Percentiles rank a stretch among this genome's conserved stretches.
phyloP scores from a whole-genome alignment of 495 filamentous ascomycete genomes.

The Aspergillus conjunctus region DNA sequence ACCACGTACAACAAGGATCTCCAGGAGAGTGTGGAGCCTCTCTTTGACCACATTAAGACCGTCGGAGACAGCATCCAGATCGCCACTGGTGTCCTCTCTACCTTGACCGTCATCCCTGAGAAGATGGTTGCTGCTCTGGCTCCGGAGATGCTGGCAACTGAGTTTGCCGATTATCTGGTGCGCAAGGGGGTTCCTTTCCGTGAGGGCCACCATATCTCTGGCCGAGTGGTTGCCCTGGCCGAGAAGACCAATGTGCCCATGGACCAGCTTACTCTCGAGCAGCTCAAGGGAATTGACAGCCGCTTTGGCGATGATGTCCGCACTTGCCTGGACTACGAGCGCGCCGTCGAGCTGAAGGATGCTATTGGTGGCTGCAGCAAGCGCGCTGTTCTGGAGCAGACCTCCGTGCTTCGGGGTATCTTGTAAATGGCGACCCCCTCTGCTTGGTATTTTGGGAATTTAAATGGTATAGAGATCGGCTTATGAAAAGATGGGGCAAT shows the following conservation, averaged over 20 bases:
- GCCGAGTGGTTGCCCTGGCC: slow-evolving; percentile 71
- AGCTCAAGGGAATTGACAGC: slow-evolving; percentile 71
- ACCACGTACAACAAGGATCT: slow-evolving; percentile 95
- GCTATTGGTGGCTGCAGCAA: slow-evolving; percentile 83
- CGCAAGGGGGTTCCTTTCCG: slow-evolving; percentile 77
- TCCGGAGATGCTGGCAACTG: slow-evolving; percentile 76
- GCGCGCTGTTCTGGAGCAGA: slow-evolving; percentile 75
- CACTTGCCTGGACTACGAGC: slow-evolving; percentile 80
- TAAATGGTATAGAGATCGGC: background rate
- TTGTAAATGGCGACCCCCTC: slow-evolving; percentile 25
- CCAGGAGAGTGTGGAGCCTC: slow-evolving; percentile 85
- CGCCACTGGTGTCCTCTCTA: slow-evolving; percentile 73
- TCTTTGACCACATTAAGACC: slow-evolving; percentile 88
- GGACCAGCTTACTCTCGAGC: slow-evolving; percentile 70
- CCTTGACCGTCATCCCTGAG: slow-evolving; percentile 65
- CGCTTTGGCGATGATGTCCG: slow-evolving; percentile 77
- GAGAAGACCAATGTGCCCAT: slow-evolving; percentile 73
- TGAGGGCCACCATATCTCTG: slow-evolving; percentile 89
- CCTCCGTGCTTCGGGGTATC: slow-evolving; percentile 63
- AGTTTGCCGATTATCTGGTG: slow-evolving; percentile 90
- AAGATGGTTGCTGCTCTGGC: slow-evolving; percentile 79
- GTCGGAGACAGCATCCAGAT: slow-evolving; percentile 84
- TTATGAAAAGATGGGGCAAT: background rate
- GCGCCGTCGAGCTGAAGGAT: slow-evolving; percentile 79
- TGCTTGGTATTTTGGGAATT: background rate